phyloP scores from a whole-genome alignment of 2,329 filamentous ascomycete genomes.

The Lecanoromycetidae sp. region DNA sequence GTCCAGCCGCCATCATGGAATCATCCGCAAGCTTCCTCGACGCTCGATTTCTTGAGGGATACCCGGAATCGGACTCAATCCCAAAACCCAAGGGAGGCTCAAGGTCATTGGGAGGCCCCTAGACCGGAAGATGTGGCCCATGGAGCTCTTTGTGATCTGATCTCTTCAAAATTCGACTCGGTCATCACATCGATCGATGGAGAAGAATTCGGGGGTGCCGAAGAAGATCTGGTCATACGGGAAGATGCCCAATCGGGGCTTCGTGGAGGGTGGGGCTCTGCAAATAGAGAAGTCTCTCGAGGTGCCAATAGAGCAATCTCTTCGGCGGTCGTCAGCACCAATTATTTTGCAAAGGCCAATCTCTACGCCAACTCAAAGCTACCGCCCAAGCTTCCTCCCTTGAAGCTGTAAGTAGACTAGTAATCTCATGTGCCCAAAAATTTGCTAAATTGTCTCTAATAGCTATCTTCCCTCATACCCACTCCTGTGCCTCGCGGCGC shows the following conservation, averaged over 20 bases:
- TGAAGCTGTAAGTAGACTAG: slow-evolving; percentile 55
- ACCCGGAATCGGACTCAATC: background rate
- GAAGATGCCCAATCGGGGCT: slow-evolving; percentile 8
- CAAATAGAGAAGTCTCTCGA: slow-evolving; percentile 13
- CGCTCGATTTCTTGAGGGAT: background rate
- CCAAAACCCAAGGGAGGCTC: background rate
- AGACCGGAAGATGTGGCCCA: slow-evolving; percentile 2
- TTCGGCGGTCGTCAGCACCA: slow-evolving; percentile 34
- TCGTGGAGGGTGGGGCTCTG: slow-evolving; percentile 17
- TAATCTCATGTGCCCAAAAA: too few species aligned
- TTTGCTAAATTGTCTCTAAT: too few species aligned
- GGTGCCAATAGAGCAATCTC: slow-evolving; percentile 18
- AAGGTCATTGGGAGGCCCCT: background rate
- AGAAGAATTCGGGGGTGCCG: slow-evolving; percentile 41
- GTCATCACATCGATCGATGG: slow-evolving; percentile 62
- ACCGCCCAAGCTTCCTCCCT: slow-evolving; percentile 52
- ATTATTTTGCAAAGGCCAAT: slow-evolving; percentile 65
- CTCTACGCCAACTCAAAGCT: slow-evolving; percentile 66
- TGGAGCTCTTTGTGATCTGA: slow-evolving; percentile 41
- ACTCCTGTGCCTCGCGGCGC: slow-evolving; percentile 64
- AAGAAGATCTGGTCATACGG: slow-evolving; percentile 22
- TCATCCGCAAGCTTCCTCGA: background rate
- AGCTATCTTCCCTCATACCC: slow-evolving; percentile 65
- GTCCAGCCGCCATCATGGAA: background rate
- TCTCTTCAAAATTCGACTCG: slow-evolving; percentile 51